Percentiles rank a stretch among this genome's conserved stretches.
Conservation (phyloP, 306 rosid genomes). For the Ormosia semicastrata region DNA sequence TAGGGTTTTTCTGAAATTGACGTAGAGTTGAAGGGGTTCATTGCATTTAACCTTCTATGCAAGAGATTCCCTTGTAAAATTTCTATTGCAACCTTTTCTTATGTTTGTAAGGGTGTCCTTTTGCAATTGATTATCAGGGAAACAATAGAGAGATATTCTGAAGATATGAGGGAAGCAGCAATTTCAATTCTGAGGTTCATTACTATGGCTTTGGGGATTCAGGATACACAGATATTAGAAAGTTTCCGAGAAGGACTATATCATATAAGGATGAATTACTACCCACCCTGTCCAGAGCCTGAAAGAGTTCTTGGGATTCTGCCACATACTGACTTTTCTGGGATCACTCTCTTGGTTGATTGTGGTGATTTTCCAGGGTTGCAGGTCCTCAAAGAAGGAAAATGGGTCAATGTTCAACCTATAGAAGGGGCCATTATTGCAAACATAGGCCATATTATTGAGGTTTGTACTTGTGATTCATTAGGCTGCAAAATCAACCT, state of each 20-base stretch:
- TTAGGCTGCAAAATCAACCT: not conserved
- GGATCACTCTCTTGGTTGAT: slow-evolving; percentile 47
- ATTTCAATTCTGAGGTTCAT: slow-evolving; percentile 42
- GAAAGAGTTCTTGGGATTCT: slow-evolving; percentile 45
- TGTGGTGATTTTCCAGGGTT: slow-evolving; percentile 40
- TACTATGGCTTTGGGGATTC: slow-evolving; percentile 35
- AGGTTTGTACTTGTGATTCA: slow-evolving; percentile 34
- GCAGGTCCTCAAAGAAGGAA: slow-evolving; percentile 44
- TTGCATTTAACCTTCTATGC: not conserved
- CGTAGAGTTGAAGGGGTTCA: not conserved
- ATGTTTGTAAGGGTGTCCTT: not conserved
- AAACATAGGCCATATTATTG: slow-evolving; percentile 43
- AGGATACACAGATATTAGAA: slow-evolving; percentile 32
- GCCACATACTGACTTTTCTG: slow-evolving; percentile 50
- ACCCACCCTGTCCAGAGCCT: slow-evolving; percentile 54
- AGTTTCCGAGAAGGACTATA: slow-evolving; percentile 41
- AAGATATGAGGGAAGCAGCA: slow-evolving; percentile 35
- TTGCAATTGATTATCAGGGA: slow-evolving; percentile 32
- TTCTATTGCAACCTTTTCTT: not conserved
- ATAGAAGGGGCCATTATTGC: slow-evolving; percentile 45
- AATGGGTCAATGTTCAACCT: slow-evolving; percentile 47
- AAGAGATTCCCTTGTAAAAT: not conserved
- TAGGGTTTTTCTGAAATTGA: not conserved
- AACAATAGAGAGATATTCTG: slow-evolving; percentile 43
- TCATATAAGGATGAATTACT: slow-evolving; percentile 46